Evolutionary conservation across 164 flowering plant species (phyloP).

Genomic region (Liquidambar formosana): DNA sequence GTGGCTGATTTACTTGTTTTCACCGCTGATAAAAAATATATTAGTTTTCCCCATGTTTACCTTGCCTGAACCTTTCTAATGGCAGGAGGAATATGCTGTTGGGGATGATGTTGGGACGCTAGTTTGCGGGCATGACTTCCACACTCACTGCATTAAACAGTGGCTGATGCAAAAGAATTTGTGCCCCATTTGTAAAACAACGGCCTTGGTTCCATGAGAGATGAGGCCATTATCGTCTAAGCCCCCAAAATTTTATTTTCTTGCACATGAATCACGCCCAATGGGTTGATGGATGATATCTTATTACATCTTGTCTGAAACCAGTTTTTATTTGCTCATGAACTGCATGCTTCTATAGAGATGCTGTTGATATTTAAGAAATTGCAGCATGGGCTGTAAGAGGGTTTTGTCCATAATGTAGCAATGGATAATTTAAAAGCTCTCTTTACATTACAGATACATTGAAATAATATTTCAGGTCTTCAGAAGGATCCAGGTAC

Average conservation of each 20-base stretch:
- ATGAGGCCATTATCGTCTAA: neutral
- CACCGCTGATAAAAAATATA: no score
- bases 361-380: neutral
- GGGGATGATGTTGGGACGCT: conserved; percentile 67
- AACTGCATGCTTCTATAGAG: neutral
- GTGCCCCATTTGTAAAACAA: conserved; percentile 83
- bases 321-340: conserved; percentile 3
- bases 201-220: conserved; percentile 49
- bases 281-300: conserved; percentile 13
- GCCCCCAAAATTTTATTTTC: conserved; percentile 8
- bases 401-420: neutral
- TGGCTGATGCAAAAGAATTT: conserved; percentile 81
- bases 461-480: conserved; percentile 6
- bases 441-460: conserved; percentile 1
- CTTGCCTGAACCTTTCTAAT: neutral
- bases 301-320: neutral
- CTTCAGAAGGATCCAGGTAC: neutral
- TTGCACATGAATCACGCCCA: conserved; percentile 13
- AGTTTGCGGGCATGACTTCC: conserved; percentile 84
- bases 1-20: neutral
- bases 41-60: neutral
- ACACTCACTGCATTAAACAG: conserved; percentile 65
- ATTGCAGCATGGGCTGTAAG: conserved; percentile 8
- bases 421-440: neutral
- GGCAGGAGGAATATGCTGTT: conserved; percentile 67